These are phyloP conservation scores for Hygrocybe punicea DNA, from an alignment of 768 basidiomycete genomes.

Conservation along the genomic window DNA sequence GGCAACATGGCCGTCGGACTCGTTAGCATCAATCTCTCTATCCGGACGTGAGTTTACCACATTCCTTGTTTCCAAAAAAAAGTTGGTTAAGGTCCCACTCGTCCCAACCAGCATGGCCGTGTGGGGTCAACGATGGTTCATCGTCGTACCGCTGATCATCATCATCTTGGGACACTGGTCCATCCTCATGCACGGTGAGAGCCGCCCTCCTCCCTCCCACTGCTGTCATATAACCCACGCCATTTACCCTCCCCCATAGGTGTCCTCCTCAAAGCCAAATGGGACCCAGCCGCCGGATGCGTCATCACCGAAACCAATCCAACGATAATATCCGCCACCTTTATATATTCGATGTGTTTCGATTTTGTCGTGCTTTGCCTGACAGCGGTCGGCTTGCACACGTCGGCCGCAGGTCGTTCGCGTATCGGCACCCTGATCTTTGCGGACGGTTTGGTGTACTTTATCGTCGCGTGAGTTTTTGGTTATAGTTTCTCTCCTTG, in stretches of 20 bases:
- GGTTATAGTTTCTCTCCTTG: background rate
- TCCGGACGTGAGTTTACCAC: conserved; percentile 67
- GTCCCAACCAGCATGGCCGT: conserved; percentile 58
- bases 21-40: conserved; percentile 66
- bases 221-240: too few species aligned
- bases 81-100: background rate
- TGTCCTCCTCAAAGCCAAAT: conserved; percentile 56
- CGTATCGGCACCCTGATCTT: conserved; percentile 64
- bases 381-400: conserved; percentile 58
- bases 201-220: background rate
- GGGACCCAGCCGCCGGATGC: conserved; percentile 50
- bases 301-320: conserved; percentile 57
- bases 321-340: conserved; percentile 57
- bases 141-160: conserved; percentile 49
- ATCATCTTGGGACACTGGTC: conserved; percentile 74
- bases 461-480: conserved; percentile 59
- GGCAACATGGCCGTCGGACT: conserved; percentile 67
- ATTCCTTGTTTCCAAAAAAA: background rate
- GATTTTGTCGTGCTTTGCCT: conserved; percentile 61
- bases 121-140: conserved; percentile 56
- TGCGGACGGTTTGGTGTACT: conserved; percentile 68
- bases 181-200: conserved; percentile 59
- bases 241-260: too few species aligned
- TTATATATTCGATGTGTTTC: conserved; percentile 75
- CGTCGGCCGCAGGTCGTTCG: conserved; percentile 45